Evolutionary conservation across 2,329 filamentous ascomycete genomes (phyloP).

Genomic region (Claviceps digitariae): DNA sequence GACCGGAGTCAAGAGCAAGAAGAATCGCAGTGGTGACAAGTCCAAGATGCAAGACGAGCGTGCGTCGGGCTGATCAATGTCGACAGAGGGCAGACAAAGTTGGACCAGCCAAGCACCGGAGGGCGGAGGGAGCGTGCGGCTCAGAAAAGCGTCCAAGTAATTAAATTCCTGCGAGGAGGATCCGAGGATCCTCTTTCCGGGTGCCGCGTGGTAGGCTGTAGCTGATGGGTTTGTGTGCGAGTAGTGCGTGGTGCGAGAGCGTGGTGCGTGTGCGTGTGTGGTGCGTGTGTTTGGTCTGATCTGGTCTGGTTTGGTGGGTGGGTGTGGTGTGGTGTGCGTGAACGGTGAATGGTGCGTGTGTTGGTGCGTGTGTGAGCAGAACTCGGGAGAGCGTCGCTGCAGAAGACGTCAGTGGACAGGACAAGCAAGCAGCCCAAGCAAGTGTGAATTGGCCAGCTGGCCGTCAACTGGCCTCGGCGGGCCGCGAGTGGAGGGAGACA

Average conservation of each 20-base stretch:
- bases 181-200: not conserved
- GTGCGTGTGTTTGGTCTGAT: too few relatives aligned
- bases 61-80: not conserved
- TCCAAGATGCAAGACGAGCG: not conserved
- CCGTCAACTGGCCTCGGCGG: slow-evolving; percentile 5
- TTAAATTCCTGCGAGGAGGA: slow-evolving; percentile 7
- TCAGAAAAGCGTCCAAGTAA: slow-evolving; percentile 1
- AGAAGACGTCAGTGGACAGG: too few relatives aligned
- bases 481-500: slow-evolving; percentile 3
- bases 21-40: not conserved
- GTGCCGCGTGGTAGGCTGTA: not conserved
- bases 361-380: too few relatives aligned
- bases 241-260: too few relatives aligned
- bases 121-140: slow-evolving; percentile 2
- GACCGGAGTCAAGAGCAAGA: too few relatives aligned
- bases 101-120: not conserved
- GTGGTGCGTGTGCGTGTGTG: not conserved
- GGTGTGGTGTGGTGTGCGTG: too few relatives aligned
- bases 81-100: not conserved
- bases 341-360: too few relatives aligned
- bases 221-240: too few relatives aligned
- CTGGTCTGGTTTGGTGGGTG: too few relatives aligned
- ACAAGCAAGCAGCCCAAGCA: too few relatives aligned
- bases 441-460: too few relatives aligned
- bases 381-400: too few relatives aligned